These are phyloP conservation scores for Tuber magnatum DNA, from an alignment of 495 filamentous ascomycete species.

Conservation along the genomic window DNA sequence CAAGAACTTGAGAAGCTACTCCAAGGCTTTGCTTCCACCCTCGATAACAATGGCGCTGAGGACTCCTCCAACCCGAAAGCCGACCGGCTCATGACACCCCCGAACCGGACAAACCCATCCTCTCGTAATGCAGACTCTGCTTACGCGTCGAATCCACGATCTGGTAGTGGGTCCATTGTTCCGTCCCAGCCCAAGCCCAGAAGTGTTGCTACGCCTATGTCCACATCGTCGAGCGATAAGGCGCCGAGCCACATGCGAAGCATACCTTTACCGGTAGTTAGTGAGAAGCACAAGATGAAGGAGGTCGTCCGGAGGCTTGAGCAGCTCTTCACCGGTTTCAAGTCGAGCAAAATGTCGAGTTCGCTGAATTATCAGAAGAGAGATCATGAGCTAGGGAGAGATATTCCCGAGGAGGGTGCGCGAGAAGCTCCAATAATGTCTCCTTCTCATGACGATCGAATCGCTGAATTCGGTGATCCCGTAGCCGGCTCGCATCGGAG, in stretches of 20 bases:
- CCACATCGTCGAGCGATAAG: slow-evolving; percentile 32
- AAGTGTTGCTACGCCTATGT: slow-evolving; percentile 17
- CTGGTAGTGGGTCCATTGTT: slow-evolving; percentile 27
- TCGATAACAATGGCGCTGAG: slow-evolving; percentile 43
- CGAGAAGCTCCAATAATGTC: slow-evolving; percentile 38
- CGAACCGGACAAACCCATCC: slow-evolving; percentile 25
- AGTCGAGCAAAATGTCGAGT: slow-evolving; percentile 26
- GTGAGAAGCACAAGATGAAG: slow-evolving; percentile 63
- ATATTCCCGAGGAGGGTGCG: slow-evolving; percentile 29
- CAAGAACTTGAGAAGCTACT: slow-evolving; percentile 66
- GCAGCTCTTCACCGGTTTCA: slow-evolving; percentile 64
- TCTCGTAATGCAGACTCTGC: slow-evolving; percentile 55
- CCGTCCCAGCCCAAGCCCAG: slow-evolving; percentile 30
- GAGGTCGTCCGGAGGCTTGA: slow-evolving; percentile 63
- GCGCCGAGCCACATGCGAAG: slow-evolving; percentile 20
- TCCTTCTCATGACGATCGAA: slow-evolving; percentile 31
- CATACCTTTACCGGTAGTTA: slow-evolving; percentile 23
- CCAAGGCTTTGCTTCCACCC: slow-evolving; percentile 55
- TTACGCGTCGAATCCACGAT: slow-evolving; percentile 62
- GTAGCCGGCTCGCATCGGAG: slow-evolving; percentile 17
- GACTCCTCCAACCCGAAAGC: slow-evolving; percentile 46
- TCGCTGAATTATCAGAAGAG: slow-evolving; percentile 47
- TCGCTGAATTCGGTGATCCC: slow-evolving; percentile 35
- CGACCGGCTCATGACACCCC: slow-evolving; percentile 45
- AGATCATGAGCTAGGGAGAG: slow-evolving; percentile 43